Percentiles rank a stretch among this genome's conserved stretches.
Evolutionary conservation across 768 basidiomycete genomes (phyloP).

Genomic region (Rubroboletus pulcherrimus): DNA sequence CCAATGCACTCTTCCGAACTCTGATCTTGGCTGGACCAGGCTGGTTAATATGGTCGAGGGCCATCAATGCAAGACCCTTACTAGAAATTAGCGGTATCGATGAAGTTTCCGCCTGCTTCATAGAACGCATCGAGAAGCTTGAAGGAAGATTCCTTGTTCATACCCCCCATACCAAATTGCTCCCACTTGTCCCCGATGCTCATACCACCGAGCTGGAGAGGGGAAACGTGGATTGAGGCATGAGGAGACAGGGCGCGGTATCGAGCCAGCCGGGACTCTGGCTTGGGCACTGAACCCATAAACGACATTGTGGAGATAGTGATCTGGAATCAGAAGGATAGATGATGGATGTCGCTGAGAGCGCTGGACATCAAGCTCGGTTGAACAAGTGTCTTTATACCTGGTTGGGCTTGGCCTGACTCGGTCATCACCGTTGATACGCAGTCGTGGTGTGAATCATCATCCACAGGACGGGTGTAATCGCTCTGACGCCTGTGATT

Average conservation of each 20-base stretch:
- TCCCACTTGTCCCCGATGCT: not conserved
- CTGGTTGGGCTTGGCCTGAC: not conserved
- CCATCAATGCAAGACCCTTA: not conserved
- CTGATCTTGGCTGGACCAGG: not conserved
- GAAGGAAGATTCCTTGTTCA: not conserved
- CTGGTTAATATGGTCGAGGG: not conserved
- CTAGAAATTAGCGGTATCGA: not conserved
- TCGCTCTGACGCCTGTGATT: no score
- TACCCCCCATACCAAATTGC: not conserved
- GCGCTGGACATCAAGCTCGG: not conserved
- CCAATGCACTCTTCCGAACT: not conserved
- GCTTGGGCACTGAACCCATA: conserved; percentile 20
- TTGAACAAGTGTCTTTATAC: not conserved
- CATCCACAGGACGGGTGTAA: no score
- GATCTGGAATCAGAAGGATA: not conserved
- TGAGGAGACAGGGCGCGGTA: conserved; percentile 21
- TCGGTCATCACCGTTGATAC: no score
- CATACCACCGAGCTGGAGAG: not conserved
- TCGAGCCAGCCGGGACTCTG: conserved; percentile 26
- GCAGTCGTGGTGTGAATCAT: no score
- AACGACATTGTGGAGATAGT: not conserved
- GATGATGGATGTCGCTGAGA: not conserved
- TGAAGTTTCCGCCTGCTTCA: not conserved
- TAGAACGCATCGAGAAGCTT: not conserved
- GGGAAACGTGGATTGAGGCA: not conserved